phyloP scores from a whole-genome alignment of 441 rosid genomes.

The Erodium trifolium region DNA sequence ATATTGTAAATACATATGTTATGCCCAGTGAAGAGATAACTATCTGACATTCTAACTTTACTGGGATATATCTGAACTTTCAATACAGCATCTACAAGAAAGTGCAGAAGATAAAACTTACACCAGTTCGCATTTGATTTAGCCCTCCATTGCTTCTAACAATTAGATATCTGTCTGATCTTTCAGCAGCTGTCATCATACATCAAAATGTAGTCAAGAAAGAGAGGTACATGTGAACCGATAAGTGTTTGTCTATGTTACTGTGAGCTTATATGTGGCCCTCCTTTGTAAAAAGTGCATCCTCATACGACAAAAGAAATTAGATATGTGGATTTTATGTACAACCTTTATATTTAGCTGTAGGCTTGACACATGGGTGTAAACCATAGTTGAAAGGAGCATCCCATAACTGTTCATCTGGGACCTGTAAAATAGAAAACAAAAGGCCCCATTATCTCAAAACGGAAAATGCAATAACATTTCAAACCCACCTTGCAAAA shows the following conservation, averaged over 20 bases:
- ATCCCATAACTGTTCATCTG: slow-evolving; percentile 47
- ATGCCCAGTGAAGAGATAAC: too few species aligned
- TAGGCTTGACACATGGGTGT: slow-evolving; percentile 61
- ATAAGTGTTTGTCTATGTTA: neutral
- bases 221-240: neutral
- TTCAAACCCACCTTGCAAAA: neutral
- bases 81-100: neutral
- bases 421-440: slow-evolving; percentile 27
- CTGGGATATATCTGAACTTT: too few species aligned
- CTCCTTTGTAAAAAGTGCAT: neutral
- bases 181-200: slow-evolving; percentile 41
- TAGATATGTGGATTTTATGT: slow-evolving; percentile 8
- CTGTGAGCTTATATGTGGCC: neutral
- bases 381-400: slow-evolving; percentile 55
- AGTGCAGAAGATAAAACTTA: slow-evolving; percentile 30
- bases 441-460: neutral
- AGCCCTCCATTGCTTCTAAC: slow-evolving; percentile 93
- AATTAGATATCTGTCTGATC: slow-evolving; percentile 53
- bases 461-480: neutral
- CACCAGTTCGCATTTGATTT: slow-evolving; percentile 98
- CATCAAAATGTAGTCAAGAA: slow-evolving; percentile 5
- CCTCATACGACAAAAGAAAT: neutral
- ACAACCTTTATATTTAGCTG: slow-evolving; percentile 52
- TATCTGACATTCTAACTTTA: too few species aligned
- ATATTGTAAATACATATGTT: too few species aligned